Evolutionary conservation across 23 red algal genomes (phyloP), one percentile per base, ranked within the genome.

Genomic region (Gracilaria domingensis): DNA sequence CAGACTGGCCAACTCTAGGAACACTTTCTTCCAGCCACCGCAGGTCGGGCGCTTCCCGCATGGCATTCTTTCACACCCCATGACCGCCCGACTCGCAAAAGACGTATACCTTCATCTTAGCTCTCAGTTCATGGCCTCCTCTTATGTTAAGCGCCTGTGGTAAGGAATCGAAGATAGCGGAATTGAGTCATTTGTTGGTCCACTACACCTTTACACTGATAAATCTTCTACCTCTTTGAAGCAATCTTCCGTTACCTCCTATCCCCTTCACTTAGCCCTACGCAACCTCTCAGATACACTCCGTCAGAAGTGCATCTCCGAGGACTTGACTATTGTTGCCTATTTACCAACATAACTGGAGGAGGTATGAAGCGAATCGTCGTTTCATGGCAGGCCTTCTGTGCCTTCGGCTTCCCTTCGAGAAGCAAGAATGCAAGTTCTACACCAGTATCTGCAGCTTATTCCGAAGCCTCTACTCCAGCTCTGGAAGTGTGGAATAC

Each of bases 201-300:
- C 44, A 37, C 17, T 81, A 23, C 54, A 81, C n/a, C 54, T 56
- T 24, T 81, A 81, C 30, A 45, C 76, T 1, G 47, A 81, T 54
- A 81, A 81, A 59, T 81, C 76, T n/a, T 58, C 49, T 45, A 81
- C 76, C 76, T 81, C 76, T 54, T n/a, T 81, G 40, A 81, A 81
- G 54, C 32, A 35, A 34, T 56, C 76, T 32, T 54, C 45, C 45
- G 32, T 81, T 14, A 59, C 54, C 8, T 81, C 54, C 76, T 81
- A 56, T 45, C 40, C 76, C 20, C 49, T 81, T 23, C 76, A 54
- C 29, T 8, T 59, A 21, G 58, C 54, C 28, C 45, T 81, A 58
- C 45, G 56, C 9, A 81, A 81, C 45, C 42, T 81, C 67, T 73
- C 67, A 39, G 33, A 73, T 39, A 20, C 67, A 23, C 38, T 73